Base-by-base conservation (phyloP, 805 yeast genomes). In the Starmerella cellae region DNA sequence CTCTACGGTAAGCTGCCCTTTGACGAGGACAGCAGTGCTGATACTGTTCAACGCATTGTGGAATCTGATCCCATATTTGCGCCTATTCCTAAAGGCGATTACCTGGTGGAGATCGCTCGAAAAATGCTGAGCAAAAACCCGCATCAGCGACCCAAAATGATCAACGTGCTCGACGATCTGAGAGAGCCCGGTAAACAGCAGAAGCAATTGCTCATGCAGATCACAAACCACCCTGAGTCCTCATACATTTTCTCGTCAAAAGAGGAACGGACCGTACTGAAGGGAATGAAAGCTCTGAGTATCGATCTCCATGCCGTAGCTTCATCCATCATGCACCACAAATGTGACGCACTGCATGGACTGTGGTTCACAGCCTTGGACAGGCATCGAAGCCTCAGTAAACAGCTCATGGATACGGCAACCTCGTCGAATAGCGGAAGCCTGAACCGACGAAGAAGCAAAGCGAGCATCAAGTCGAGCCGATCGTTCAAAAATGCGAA, bases 1-100 rank as follows among this genome's bases (percentile, higher is more conserved):
- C 55, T 83, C 0, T 74, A 79, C 43, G 96, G 96, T 0, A 74
- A 75, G 45, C 78, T 88, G 79, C 98, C 98, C 0, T 88, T 87
- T 62, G 87, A 79, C 50, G 94, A 85, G 33, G 81, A 77, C 16
- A 82, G 75, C 47, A 87, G 78, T 19, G 56, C 71, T 34, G 69
- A 63, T 39, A 78, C 82, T 0, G 74, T 74, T 49, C 60, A 62
- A 50, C 70, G 70, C 47, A 81, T 88, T 35, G 61, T 82, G 5
- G 65, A 71, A 44, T 74, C 67, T 4, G 83, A 77, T 42, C 96
- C 96, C 0, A 46, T 44, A 0, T 82, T 68, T 55, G 62, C 64
- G 19, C 41, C 37, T 2, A 39, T 59, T 16, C 62, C 42, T 16
- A 43, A 39, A n/a, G 50, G 48, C 3, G 50, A 56, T 2, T 74